phyloP scores from a whole-genome alignment of 2,329 filamentous ascomycete species.

The Aspergillus persii region DNA sequence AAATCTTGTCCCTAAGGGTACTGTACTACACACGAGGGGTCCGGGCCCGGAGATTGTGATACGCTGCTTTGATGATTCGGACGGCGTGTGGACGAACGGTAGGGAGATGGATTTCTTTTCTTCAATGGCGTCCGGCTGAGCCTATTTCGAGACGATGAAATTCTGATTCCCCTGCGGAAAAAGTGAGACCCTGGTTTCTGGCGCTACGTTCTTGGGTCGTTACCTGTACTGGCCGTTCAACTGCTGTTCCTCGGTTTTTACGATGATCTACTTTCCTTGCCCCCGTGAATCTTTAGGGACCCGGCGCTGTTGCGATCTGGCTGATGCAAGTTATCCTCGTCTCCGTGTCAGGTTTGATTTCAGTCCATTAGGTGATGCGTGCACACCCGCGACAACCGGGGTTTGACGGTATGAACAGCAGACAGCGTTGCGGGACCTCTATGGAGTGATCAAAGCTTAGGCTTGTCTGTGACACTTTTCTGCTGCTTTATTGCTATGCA shows the following conservation, averaged over 20 bases:
- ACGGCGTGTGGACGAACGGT: conserved; percentile 21
- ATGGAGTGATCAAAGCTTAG: conserved; percentile 91
- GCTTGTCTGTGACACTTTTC: conserved; percentile 65
- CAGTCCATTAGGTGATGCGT: conserved; percentile 8
- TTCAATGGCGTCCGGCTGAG: conserved; percentile 12
- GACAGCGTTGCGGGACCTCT: conserved; percentile 68
- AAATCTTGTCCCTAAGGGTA: conserved; percentile 92
- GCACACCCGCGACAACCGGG: not conserved
- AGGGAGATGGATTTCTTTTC: conserved; percentile 24
- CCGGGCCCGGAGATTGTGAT: conserved; percentile 15
- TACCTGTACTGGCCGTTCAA: conserved; percentile 15
- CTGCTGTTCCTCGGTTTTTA: conserved; percentile 6
- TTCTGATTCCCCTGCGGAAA: conserved; percentile 3
- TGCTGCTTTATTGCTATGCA: conserved; percentile 10
- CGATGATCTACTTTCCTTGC: not conserved
- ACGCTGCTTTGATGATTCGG: conserved; percentile 12
- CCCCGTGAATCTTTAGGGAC: not conserved
- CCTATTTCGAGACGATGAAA: conserved; percentile 2
- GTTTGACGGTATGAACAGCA: conserved; percentile 16
- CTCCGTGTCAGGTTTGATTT: conserved; percentile 7
- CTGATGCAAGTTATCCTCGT: conserved; percentile 7
- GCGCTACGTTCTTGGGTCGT: conserved; percentile 10
- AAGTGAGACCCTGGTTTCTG: conserved; percentile 8
- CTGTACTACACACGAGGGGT: conserved; percentile 76
- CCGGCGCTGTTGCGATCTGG: conserved; percentile 2